Percentiles rank a stretch among this genome's conserved stretches.
Conservation (phyloP, 306 rosid species). For the Castanea crenata region DNA sequence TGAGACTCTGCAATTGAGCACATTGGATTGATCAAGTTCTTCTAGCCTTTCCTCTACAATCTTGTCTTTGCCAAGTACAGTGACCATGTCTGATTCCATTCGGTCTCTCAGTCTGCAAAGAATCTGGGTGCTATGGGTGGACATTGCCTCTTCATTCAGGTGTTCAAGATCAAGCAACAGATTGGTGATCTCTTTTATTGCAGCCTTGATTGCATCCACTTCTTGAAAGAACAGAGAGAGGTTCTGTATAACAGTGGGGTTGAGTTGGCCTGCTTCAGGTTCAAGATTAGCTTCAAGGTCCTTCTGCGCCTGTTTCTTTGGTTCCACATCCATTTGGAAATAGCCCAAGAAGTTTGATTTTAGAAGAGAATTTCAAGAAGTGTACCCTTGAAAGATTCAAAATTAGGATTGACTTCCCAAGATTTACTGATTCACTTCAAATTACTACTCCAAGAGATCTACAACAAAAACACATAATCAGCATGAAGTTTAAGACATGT, state of each 20-base stretch:
- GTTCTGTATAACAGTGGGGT: constrained; percentile 54
- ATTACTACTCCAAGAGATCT: constrained; percentile 34
- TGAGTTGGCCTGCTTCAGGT: constrained; percentile 59
- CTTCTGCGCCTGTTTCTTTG: constrained; percentile 65
- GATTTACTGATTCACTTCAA: neutral
- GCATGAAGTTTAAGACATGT: neutral
- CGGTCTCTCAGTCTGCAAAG: constrained; percentile 79
- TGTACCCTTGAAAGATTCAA: constrained; percentile 47
- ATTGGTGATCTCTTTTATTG: constrained; percentile 89
- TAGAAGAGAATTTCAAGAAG: constrained; percentile 7
- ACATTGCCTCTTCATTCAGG: constrained; percentile 69
- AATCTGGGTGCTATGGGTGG: constrained; percentile 77
- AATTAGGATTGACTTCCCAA: constrained; percentile 44
- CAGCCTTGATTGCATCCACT: constrained; percentile 58
- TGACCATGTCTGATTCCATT: constrained; percentile 69
- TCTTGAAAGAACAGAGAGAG: constrained; percentile 75
- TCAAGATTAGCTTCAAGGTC: constrained; percentile 58
- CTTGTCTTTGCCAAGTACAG: constrained; percentile 72
- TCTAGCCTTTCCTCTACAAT: constrained; percentile 57
- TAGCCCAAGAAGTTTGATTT: constrained; percentile 12
- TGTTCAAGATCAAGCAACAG: constrained; percentile 77
- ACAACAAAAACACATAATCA: constrained; percentile 13
- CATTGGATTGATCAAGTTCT: constrained; percentile 64
- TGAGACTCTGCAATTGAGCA: constrained; percentile 41
- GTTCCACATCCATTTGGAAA: constrained; percentile 46